These are phyloP conservation scores for Pulicaria dysenterica DNA, from an alignment of 129 eudicot species.

Conservation along the genomic window DNA sequence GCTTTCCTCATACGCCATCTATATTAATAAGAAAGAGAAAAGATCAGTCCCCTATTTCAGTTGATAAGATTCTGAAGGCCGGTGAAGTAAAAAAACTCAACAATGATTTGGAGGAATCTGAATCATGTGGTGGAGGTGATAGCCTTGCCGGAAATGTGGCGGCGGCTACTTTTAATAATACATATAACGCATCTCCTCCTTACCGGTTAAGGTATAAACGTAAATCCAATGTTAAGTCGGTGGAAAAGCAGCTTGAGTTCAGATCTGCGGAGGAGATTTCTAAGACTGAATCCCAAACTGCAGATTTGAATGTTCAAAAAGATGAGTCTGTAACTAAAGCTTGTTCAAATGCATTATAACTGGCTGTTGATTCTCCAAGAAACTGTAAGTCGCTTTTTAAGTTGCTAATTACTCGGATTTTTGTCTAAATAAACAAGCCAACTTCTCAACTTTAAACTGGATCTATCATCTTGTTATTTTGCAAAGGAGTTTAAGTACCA, in stretches of 20 bases:
- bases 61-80: slow-evolving; percentile 39
- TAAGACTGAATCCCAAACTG: slow-evolving; percentile 36
- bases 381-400: slow-evolving; percentile 39
- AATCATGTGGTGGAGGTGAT: slow-evolving; percentile 34
- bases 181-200: slow-evolving; percentile 81
- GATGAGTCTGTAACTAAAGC: slow-evolving; percentile 47
- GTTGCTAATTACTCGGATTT: neutral
- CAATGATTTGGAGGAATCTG: slow-evolving; percentile 35
- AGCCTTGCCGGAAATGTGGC: slow-evolving; percentile 10
- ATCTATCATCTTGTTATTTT: neutral
- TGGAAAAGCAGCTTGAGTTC: slow-evolving; percentile 90
- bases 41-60: slow-evolving; percentile 28
- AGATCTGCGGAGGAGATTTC: slow-evolving; percentile 44
- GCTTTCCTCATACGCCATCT: slow-evolving; percentile 86
- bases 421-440: neutral
- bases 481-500: slow-evolving; percentile 3
- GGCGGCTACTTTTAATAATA: slow-evolving; percentile 33
- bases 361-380: slow-evolving; percentile 40
- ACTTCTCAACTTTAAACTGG: neutral
- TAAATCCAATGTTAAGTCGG: slow-evolving; percentile 55
- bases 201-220: slow-evolving; percentile 72
- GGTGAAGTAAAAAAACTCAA: slow-evolving; percentile 31
- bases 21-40: slow-evolving; percentile 80
- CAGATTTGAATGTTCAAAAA: slow-evolving; percentile 28
- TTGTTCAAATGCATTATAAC: slow-evolving; percentile 45